Conservation (phyloP, 305 asterid genomes). For the Solanum hybrid region DNA sequence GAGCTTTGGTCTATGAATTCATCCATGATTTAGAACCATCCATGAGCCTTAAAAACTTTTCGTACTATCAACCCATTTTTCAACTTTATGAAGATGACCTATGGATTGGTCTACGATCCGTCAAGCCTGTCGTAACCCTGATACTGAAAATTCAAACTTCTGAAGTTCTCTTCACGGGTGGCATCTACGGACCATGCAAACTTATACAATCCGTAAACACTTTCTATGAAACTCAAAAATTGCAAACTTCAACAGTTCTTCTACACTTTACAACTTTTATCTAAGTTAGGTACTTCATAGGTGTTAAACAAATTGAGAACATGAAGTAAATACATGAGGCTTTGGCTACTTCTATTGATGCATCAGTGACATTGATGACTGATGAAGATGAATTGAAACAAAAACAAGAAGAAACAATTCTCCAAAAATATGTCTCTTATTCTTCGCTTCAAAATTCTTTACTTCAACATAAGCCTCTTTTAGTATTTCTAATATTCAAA, state of each 20-base stretch:
- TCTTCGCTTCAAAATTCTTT: background rate
- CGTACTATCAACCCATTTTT: too few relatives aligned
- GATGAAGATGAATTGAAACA: background rate
- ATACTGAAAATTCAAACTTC: background rate
- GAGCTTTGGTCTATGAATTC: too few relatives aligned
- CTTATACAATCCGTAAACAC: background rate
- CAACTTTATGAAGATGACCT: too few relatives aligned
- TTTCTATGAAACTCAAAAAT: background rate
- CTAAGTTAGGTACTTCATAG: background rate
- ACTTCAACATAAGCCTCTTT: background rate
- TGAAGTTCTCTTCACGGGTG: background rate
- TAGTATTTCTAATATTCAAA: background rate
- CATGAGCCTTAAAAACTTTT: too few relatives aligned
- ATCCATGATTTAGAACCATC: too few relatives aligned
- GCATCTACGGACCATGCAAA: background rate
- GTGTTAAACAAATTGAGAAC: background rate
- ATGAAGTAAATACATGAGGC: background rate
- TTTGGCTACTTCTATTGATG: background rate
- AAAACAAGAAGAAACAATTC: background rate
- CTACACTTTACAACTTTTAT: background rate
- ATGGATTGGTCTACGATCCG: background rate
- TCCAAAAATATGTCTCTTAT: background rate
- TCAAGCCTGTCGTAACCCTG: background rate
- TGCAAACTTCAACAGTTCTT: background rate
- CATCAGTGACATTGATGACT: background rate